Evolutionary conservation across 2,329 filamentous ascomycete genomes (phyloP).

Genomic region (Colletotrichum cordylinicola): DNA sequence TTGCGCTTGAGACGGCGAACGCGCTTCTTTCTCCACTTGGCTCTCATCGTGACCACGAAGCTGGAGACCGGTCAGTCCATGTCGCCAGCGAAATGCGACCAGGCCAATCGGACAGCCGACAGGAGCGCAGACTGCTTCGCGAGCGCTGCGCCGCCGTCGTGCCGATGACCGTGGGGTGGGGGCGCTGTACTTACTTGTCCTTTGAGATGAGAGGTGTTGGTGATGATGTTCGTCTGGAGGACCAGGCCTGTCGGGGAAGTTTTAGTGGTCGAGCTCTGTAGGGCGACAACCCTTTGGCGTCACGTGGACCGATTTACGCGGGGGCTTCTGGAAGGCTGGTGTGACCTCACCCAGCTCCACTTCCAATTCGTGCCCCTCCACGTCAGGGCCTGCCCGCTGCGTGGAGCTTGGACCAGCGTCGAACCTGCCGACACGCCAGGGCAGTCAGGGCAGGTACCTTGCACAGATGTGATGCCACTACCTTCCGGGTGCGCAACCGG

Average conservation of each 20-base stretch:
- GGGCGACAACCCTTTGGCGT: conserved; percentile 22
- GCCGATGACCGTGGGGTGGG: not conserved
- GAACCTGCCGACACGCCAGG: not conserved
- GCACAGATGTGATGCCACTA: not conserved
- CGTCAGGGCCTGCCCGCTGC: not conserved
- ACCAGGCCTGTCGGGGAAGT: conserved; percentile 7
- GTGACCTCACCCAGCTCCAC: not conserved
- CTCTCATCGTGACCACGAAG: conserved; percentile 72
- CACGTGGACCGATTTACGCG: conserved; percentile 6
- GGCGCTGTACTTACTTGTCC: conserved; percentile 22
- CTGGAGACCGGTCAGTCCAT: conserved; percentile 1
- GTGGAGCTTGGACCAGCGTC: not conserved
- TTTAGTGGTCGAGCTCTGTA: conserved; percentile 21
- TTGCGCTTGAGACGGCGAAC: conserved; percentile 99
- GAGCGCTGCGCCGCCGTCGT: not conserved
- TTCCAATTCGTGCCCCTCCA: not conserved
- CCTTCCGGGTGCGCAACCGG: not conserved
- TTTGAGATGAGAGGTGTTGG: conserved; percentile 25
- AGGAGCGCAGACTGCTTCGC: not conserved
- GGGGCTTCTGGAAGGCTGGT: not conserved
- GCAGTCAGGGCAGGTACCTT: not conserved
- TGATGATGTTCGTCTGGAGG: conserved; percentile 21
- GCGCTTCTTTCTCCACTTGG: conserved; percentile 99
- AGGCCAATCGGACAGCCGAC: not conserved
- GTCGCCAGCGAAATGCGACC: not conserved